Conservation (phyloP, 2,329 filamentous ascomycete genomes). For the Coniosporium tulheliwenetii region DNA sequence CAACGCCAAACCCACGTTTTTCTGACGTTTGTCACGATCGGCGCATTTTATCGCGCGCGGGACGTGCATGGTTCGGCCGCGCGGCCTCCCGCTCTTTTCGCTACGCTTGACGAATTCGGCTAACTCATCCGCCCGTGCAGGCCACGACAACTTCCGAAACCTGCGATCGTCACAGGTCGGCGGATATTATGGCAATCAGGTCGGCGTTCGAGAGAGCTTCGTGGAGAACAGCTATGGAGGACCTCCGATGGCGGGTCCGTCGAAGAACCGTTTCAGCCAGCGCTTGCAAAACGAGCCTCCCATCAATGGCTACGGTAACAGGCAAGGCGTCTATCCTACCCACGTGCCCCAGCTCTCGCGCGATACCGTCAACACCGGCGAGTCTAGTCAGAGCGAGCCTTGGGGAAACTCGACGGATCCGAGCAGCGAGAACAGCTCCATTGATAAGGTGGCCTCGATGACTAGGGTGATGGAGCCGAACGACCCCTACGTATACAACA, state of each 20-base stretch:
- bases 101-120: too few species aligned
- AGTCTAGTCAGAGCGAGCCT: conserved; percentile 55
- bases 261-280: conserved; percentile 20
- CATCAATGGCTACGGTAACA: conserved; percentile 20
- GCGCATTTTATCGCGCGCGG: too few species aligned
- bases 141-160: too few species aligned
- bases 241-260: conserved; percentile 16
- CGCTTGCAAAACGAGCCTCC: conserved; percentile 28
- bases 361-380: conserved; percentile 71
- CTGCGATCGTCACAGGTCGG: too few species aligned
- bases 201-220: conserved; percentile 14
- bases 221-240: conserved; percentile 12
- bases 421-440: conserved; percentile 85
- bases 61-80: too few species aligned
- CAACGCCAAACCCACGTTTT: too few species aligned
- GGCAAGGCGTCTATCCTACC: conserved; percentile 26
- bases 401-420: conserved; percentile 74
- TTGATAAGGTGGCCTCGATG: conserved; percentile 48
- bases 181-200: too few species aligned
- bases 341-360: conserved; percentile 61
- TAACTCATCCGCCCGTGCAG: too few species aligned
- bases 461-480: conserved; percentile 23
- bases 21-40: too few species aligned
- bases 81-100: too few species aligned
- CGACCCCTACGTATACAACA: conserved; percentile 17